Conservation (phyloP, 176 grass and related monocot species). For the Musa troglodytarum region DNA sequence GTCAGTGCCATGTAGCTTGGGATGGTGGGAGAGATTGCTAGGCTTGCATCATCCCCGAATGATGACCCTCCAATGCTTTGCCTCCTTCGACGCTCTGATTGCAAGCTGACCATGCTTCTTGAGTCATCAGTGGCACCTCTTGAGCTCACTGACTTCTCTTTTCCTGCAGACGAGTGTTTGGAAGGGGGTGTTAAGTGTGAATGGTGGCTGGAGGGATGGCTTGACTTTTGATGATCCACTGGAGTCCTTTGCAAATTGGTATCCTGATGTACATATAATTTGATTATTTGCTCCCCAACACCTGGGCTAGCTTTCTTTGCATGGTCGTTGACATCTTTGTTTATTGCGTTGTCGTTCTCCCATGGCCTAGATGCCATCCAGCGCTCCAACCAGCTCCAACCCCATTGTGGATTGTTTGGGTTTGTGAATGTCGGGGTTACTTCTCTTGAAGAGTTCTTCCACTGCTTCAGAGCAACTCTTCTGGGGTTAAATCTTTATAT, state of each 20-base stretch:
- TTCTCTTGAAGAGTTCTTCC: slow-evolving; percentile 47
- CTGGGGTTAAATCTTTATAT: background rate
- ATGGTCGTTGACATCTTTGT: slow-evolving; percentile 15
- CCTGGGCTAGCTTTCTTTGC: slow-evolving; percentile 10
- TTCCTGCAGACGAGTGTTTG: background rate
- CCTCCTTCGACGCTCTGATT: slow-evolving; percentile 18
- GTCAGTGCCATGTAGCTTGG: slow-evolving; percentile 75
- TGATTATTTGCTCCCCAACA: background rate
- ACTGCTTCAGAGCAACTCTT: slow-evolving; percentile 29
- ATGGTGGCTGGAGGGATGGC: background rate
- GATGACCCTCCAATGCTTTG: slow-evolving; percentile 16
- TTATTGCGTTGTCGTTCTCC: slow-evolving; percentile 31
- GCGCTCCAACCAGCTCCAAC: slow-evolving; percentile 78
- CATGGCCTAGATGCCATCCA: slow-evolving; percentile 65
- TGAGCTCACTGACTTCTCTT: slow-evolving; percentile 6
- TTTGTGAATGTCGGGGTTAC: slow-evolving; percentile 46
- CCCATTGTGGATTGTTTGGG: slow-evolving; percentile 68
- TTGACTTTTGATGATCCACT: slow-evolving; percentile 3
- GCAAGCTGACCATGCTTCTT: slow-evolving; percentile 24
- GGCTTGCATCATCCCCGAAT: slow-evolving; percentile 21
- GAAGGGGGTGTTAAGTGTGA: background rate
- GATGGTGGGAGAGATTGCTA: slow-evolving; percentile 18
- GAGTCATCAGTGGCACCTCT: slow-evolving; percentile 15
- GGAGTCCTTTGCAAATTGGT: slow-evolving; percentile 21
- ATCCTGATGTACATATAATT: background rate